Percentiles rank a stretch among this genome's conserved stretches.
phyloP scores from a whole-genome alignment of 306 rosid genomes.

The Astragalus glycyphyllos region DNA sequence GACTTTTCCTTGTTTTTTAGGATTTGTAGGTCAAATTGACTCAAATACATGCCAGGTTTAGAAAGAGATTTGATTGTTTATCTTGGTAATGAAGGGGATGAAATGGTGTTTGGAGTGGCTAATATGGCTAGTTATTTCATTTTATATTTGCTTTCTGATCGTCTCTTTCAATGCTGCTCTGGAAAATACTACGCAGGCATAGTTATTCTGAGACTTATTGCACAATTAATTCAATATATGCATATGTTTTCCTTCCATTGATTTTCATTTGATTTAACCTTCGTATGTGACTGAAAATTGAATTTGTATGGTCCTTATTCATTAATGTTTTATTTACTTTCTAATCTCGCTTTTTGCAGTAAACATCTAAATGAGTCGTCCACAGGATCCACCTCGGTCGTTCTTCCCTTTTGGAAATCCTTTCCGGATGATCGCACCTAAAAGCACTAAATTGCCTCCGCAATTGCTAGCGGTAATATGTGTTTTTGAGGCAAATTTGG shows the following conservation, averaged over 20 bases:
- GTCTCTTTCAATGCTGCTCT: background rate
- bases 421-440: slow-evolving; percentile 66
- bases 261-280: slow-evolving; percentile 12
- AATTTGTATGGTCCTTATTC: slow-evolving; percentile 27
- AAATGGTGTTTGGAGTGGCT: slow-evolving; percentile 2
- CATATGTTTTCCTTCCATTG: background rate
- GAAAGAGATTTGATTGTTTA: background rate
- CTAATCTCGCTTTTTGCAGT: slow-evolving; percentile 47
- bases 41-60: background rate
- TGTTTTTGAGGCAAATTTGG: slow-evolving; percentile 73
- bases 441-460: slow-evolving; percentile 60
- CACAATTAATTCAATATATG: background rate
- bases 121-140: slow-evolving; percentile 1
- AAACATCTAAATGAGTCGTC: slow-evolving; percentile 64
- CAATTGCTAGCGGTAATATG: slow-evolving; percentile 53
- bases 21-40: slow-evolving; percentile 27
- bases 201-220: background rate
- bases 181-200: background rate
- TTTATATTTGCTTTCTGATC: background rate
- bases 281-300: slow-evolving; percentile 33
- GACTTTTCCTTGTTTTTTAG: slow-evolving; percentile 2
- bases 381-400: slow-evolving; percentile 76
- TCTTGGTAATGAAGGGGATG: slow-evolving; percentile 2
- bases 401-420: slow-evolving; percentile 93
- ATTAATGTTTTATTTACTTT: slow-evolving; percentile 22